phyloP scores from a whole-genome alignment of 805 yeast genomes.

The Sungouiella thailandica region DNA sequence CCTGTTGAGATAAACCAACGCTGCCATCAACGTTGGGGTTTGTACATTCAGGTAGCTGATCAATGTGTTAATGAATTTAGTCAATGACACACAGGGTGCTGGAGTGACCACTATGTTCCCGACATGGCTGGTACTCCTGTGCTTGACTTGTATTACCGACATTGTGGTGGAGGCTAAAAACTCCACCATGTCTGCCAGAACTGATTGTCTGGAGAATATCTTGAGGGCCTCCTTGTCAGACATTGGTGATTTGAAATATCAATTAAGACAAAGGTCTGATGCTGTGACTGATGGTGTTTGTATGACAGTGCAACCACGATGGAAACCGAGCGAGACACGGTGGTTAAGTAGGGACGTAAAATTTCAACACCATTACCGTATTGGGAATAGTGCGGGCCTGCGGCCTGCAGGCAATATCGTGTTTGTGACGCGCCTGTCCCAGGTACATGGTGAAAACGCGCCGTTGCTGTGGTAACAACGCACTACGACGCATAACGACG shows the following conservation, averaged over 20 bases:
- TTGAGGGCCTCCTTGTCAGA: conserved; percentile 43
- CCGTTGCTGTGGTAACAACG: neutral
- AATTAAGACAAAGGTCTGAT: neutral
- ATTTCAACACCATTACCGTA: neutral
- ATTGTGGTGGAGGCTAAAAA: conserved; percentile 55
- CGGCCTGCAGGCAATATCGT: neutral
- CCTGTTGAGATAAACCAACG: conserved; percentile 77
- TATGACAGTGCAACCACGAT: too few relatives aligned
- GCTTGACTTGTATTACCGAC: conserved; percentile 48
- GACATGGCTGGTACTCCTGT: conserved; percentile 22
- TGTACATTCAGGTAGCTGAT: conserved; percentile 85
- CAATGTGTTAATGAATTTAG: conserved; percentile 64
- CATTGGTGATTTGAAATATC: conserved; percentile 12
- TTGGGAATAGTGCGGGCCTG: neutral
- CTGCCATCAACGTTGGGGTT: conserved; percentile 91
- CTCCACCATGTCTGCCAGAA: conserved; percentile 52
- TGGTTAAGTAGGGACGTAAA: neutral
- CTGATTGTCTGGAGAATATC: conserved; percentile 52
- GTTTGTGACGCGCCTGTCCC: neutral
- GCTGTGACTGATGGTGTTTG: too few relatives aligned
- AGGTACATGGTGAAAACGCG: neutral
- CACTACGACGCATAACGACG: too few relatives aligned
- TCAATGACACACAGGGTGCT: conserved; percentile 29
- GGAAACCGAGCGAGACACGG: too few relatives aligned
- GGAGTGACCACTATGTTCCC: conserved; percentile 22